These are phyloP conservation scores for Nidularia sp. DNA, from an alignment of 768 basidiomycete species.

Conservation along the genomic window DNA sequence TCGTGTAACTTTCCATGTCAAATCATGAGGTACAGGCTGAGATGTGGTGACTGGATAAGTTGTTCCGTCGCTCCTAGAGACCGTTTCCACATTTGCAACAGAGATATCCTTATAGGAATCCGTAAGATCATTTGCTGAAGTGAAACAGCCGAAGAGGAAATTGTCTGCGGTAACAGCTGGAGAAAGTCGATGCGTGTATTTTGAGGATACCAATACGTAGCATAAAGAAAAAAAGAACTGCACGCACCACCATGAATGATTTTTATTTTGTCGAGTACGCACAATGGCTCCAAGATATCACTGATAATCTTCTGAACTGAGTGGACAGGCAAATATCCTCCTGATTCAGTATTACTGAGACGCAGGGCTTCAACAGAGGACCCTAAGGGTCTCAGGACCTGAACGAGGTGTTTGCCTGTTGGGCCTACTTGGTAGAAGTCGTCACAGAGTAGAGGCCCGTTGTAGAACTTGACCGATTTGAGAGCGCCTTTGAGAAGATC, in stretches of 20 bases:
- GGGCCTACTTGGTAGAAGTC: conserved; percentile 5
- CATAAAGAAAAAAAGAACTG: not conserved
- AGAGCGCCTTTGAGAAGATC: not conserved
- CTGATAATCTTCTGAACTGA: conserved; percentile 8
- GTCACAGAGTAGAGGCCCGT: conserved; percentile 2
- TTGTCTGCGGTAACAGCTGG: conserved; percentile 7
- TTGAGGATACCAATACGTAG: not conserved
- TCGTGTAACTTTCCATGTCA: conserved; percentile 1
- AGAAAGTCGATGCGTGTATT: too few species aligned
- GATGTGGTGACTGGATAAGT: conserved; percentile 2
- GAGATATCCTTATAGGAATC: not conserved
- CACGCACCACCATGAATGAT: conserved; percentile 9
- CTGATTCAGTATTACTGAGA: conserved; percentile 1
- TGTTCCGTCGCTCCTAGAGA: conserved; percentile 1
- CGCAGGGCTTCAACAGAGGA: conserved; percentile 8
- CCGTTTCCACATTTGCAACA: not conserved
- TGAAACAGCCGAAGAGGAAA: conserved; percentile 4
- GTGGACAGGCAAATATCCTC: conserved; percentile 6
- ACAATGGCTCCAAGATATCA: conserved; percentile 2
- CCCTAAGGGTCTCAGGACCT: conserved; percentile 4
- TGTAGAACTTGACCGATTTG: not conserved
- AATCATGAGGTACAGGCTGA: conserved; percentile 3
- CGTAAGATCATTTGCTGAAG: not conserved
- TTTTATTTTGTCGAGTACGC: not conserved
- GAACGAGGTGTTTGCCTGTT: conserved; percentile 8